Percentiles rank a stretch among this genome's conserved stretches.
These are phyloP conservation scores for Zasmidium cellare DNA, from an alignment of 2,329 filamentous ascomycete species.

Conservation along the genomic window DNA sequence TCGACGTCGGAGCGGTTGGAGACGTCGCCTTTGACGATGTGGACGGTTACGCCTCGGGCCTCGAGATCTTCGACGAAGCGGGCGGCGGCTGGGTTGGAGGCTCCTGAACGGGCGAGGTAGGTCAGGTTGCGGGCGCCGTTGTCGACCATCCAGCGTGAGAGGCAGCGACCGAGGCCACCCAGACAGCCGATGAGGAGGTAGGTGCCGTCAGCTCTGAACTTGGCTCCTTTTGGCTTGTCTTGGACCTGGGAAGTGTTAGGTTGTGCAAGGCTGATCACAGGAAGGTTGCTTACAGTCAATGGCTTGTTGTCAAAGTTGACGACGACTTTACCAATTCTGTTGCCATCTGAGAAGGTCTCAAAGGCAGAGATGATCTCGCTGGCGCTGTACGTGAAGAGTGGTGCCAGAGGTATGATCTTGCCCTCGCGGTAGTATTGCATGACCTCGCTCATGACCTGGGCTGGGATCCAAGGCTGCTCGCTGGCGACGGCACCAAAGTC, in stretches of 20 bases:
- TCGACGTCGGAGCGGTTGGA: neutral
- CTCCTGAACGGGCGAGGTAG: constrained; percentile 1
- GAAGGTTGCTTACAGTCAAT: neutral
- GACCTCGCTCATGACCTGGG: neutral
- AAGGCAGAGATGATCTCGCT: neutral
- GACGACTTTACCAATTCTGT: constrained; percentile 3
- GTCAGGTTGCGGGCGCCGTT: constrained; percentile 19
- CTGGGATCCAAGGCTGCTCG: constrained; percentile 2
- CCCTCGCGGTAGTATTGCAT: constrained; percentile 2
- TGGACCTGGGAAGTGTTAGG: neutral
- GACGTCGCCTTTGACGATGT: constrained; percentile 1
- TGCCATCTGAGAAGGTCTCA: neutral
- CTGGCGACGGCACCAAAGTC: constrained; percentile 1
- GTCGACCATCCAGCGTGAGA: neutral
- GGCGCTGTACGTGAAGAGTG: neutral
- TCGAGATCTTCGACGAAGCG: neutral
- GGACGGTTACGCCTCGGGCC: neutral
- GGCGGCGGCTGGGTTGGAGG: neutral
- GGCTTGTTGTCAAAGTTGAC: neutral
- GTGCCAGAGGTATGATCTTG: neutral
- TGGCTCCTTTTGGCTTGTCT: neutral
- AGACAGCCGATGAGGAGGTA: constrained; percentile 10
- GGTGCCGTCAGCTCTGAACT: constrained; percentile 23
- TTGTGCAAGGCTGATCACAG: neutral
- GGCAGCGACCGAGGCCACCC: constrained; percentile 7